Conservation (phyloP, 495 filamentous ascomycete genomes). For the Apiosordaria backusii region DNA sequence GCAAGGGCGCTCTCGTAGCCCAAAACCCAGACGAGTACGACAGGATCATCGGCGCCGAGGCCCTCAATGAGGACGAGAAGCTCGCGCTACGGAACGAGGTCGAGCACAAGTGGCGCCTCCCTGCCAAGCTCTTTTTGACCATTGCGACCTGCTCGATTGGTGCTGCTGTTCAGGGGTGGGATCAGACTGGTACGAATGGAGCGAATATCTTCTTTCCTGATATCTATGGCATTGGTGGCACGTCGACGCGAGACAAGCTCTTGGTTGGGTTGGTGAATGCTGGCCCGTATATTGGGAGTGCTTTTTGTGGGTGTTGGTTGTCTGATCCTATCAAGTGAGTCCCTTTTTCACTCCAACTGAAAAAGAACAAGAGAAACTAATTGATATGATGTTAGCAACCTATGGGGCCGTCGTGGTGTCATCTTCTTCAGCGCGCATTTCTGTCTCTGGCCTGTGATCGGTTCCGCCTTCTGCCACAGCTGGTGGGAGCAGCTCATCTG, state of each 20-base stretch:
- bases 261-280: slow-evolving; percentile 51
- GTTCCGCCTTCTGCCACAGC: slow-evolving; percentile 59
- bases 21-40: slow-evolving; percentile 56
- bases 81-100: slow-evolving; percentile 52
- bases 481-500: slow-evolving; percentile 61
- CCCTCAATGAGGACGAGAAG: slow-evolving; percentile 55
- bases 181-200: slow-evolving; percentile 71
- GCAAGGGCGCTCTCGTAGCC: slow-evolving; percentile 64
- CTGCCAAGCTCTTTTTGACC: slow-evolving; percentile 57
- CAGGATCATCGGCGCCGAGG: slow-evolving; percentile 44
- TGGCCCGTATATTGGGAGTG: slow-evolving; percentile 50
- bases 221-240: slow-evolving; percentile 40
- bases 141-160: slow-evolving; percentile 68
- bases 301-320: slow-evolving; percentile 60
- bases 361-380: not conserved
- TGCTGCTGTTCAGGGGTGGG: slow-evolving; percentile 74
- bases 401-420: slow-evolving; percentile 60
- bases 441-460: slow-evolving; percentile 59
- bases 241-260: slow-evolving; percentile 48
- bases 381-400: slow-evolving; percentile 29
- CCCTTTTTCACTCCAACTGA: not conserved
- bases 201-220: slow-evolving; percentile 66
- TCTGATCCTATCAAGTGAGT: slow-evolving; percentile 61
- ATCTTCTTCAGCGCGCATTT: slow-evolving; percentile 67
- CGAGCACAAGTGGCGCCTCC: slow-evolving; percentile 63